Evolutionary conservation across 1,284 basidiomycete species (phyloP).

Genomic region (Macrocybe sp.): DNA sequence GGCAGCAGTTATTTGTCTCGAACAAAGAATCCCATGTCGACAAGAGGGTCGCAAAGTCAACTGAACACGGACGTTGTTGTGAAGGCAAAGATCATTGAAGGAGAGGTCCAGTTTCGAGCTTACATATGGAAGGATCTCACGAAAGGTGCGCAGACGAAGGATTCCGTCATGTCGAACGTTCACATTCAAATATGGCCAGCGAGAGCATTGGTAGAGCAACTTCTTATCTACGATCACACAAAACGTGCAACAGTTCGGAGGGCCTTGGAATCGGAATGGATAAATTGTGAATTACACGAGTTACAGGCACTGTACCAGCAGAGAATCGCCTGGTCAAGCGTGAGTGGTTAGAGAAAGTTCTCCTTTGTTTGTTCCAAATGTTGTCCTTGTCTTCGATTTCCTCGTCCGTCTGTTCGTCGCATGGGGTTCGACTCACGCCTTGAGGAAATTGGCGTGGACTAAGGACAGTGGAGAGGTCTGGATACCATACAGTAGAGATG

Average conservation of each 20-base stretch:
- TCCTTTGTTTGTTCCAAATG: constrained; percentile 10
- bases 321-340: constrained; percentile 33
- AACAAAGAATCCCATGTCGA: constrained; percentile 26
- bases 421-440: constrained; percentile 36
- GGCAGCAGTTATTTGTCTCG: constrained; percentile 4
- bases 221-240: constrained; percentile 53
- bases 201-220: constrained; percentile 44
- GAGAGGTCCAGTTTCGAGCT: constrained; percentile 49
- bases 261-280: constrained; percentile 62
- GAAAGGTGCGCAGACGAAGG: constrained; percentile 44
- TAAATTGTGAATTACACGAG: constrained; percentile 51
- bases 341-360: constrained; percentile 7
- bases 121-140: constrained; percentile 49
- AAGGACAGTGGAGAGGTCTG: constrained; percentile 5
- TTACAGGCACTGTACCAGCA: constrained; percentile 55
- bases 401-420: constrained; percentile 6
- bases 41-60: constrained; percentile 39
- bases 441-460: constrained; percentile 79
- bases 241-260: constrained; percentile 55
- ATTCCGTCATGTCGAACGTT: background rate
- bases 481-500: constrained; percentile 8
- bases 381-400: constrained; percentile 3
- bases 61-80: constrained; percentile 50
- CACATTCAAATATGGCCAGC: constrained; percentile 32
- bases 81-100: constrained; percentile 64